Percentiles rank a stretch among this genome's conserved stretches.
Conservation (phyloP, 2,329 filamentous ascomycete genomes). For the Malbranchea cinnamomea region DNA sequence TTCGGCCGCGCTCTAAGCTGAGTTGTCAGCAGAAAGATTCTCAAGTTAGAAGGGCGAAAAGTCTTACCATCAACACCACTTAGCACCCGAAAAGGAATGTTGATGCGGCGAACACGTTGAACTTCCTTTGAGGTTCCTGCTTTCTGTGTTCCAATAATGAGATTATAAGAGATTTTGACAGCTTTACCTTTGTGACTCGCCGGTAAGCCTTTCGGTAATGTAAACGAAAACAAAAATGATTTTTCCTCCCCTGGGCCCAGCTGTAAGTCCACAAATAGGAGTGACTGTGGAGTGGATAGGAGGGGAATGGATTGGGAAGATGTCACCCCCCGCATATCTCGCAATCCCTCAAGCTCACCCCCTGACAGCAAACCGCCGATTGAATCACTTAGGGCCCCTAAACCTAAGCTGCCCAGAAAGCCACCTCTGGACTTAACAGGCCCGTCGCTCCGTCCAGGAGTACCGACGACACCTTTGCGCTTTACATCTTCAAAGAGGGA, state of each 20-base stretch:
- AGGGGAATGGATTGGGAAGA: conserved; percentile 79
- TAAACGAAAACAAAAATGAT: conserved; percentile 75
- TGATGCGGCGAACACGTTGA: conserved; percentile 71
- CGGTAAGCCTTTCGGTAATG: conserved; percentile 73
- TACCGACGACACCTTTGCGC: conserved; percentile 76
- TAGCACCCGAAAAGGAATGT: conserved; percentile 81
- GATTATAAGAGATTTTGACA: conserved; percentile 82
- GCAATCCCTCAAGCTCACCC: conserved; percentile 79
- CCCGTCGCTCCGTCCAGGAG: conserved; percentile 66
- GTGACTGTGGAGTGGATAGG: conserved; percentile 87
- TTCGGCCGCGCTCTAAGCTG: conserved; percentile 52
- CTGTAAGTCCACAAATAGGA: conserved; percentile 85
- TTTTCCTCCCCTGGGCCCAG: conserved; percentile 78
- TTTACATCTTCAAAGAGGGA: conserved; percentile 92
- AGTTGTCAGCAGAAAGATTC: conserved; percentile 3
- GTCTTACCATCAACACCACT: conserved; percentile 67
- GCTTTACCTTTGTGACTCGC: conserved; percentile 82
- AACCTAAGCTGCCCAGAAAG: conserved; percentile 70
- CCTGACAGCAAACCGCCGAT: conserved; percentile 75
- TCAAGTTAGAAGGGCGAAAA: neutral
- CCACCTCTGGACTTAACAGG: conserved; percentile 55
- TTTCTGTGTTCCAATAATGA: conserved; percentile 83
- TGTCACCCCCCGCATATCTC: conserved; percentile 80
- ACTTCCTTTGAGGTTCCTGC: conserved; percentile 64
- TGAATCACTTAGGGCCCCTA: conserved; percentile 76